Base-by-base conservation (phyloP, 2,329 filamentous ascomycete species). In the Colletotrichum cuscutae region DNA sequence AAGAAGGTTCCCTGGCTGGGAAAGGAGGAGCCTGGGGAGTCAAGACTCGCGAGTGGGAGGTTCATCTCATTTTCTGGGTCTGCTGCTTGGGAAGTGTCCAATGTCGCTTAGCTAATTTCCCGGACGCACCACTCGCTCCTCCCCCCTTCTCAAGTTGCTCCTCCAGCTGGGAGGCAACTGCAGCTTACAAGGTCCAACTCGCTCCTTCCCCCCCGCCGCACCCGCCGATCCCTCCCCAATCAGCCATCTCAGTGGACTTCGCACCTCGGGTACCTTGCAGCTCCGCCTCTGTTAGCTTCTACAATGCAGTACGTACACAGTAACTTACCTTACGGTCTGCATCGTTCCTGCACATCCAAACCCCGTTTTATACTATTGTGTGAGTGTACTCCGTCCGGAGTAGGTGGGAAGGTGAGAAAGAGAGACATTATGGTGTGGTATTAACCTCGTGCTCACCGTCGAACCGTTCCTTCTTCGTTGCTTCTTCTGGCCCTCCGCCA, bases 91-190 rank as follows among this genome's bases (percentile, higher is more conserved):
- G 11, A 35, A 49, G 42, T n/a, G 42, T 49, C 42, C 72, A 75
- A 75, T 75, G 54, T 75, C 74, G 74, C 74, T 75, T 72, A 75
- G 74, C 74, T 75, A 75, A 75, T 75, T 75, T 75, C 72, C 74
- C 68, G 60, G 46, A 19, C 35, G 46, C 66, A 72, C 70, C 53
- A 60, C 53, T 64, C 26, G 65, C 35, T 30, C 46, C 6, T 32
- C 19, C 22, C 24, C 35, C 59, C 52, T 60, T 24, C 46, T 42
- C 37, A 42, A 19, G 13, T 42, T 42, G 13, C 35, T 37, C 35
- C 35, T 37, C 35, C 35, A 37, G 35, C 35, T 37, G 35, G 35
- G 35, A 37, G 35, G 35, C 37, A 42, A 42, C 37, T 42, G 37
- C 37, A 42, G 37, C 13, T 42, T 42, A 42, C 37, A n/a, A 30